Base-by-base conservation (phyloP, 352 stramenopile species). In the Phytopythium montanum region DNA sequence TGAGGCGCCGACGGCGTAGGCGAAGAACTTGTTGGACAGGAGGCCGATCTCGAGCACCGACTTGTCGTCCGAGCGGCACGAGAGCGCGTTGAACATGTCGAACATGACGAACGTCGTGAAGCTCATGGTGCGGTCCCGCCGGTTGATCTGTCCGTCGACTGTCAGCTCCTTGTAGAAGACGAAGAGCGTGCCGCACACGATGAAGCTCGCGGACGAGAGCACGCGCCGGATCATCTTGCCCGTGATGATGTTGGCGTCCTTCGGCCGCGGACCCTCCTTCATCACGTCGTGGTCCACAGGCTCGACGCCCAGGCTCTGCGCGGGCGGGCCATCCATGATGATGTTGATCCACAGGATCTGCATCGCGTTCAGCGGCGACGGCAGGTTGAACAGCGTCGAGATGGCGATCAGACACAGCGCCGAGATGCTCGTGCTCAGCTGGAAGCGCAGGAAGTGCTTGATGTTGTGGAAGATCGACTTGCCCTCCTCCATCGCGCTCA, bases 101-200 rank as follows among this genome's bases (percentile, higher is more conserved):
- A 98, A 99, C 76, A 98, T 97, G 28, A 99, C 95, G 70, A 99
- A 99, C 14, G 94, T 99, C 64, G 97, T 99, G 78, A 99, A 99
- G 56, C 95, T 99, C 95, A 99, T 98, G 18, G 97, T 99, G 33
- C 94, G 97, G 64, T 99, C 97, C 39, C 96, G 87, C 45, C 88
- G 81, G 57, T 85, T 98, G n/a, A 98, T 83, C 12, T 81, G 78
- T 16, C 90, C 90, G 66, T 98, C 95, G 33, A 89, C 79, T 18
- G 67, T 79, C 19, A 95, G 60, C 59, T 96, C 88, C 52, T 92
- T 70, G 68, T 90, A 91, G 59, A 95, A 96, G 21, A 96, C 82
- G 57, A 82, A 95, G 23, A 96, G 55, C 5, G 85, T 94, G 28
- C 86, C 85, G 9, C 69, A 73, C 25, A 92, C 82, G 54, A 94